Percentiles rank a stretch among this genome's conserved stretches.
Evolutionary conservation across 345 rosid genomes (phyloP).

Genomic region (Gossypium raimondii): DNA sequence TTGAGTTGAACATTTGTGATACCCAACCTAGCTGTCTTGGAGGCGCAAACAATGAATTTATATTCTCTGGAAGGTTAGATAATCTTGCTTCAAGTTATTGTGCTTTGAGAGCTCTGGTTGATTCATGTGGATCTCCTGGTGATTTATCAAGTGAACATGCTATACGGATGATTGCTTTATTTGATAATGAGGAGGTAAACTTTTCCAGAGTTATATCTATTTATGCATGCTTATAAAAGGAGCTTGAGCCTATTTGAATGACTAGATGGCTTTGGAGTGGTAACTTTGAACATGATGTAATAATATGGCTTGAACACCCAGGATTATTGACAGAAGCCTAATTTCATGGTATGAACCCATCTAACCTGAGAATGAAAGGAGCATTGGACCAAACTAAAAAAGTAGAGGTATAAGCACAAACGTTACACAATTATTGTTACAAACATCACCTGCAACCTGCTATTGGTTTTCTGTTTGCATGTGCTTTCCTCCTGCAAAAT

Average conservation of each 20-base stretch:
- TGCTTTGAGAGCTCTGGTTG: conserved; percentile 82
- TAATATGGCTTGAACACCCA: not conserved
- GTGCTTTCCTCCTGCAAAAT: not conserved
- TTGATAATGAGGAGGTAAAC: conserved; percentile 94
- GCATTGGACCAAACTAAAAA: not conserved
- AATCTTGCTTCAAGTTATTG: conserved; percentile 93
- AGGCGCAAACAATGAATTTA: conserved; percentile 84
- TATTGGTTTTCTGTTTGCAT: not conserved
- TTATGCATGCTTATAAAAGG: conserved; percentile 12
- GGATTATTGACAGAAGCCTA: not conserved
- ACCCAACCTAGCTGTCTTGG: conserved; percentile 98
- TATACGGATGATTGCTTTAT: conserved; percentile 81
- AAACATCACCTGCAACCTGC: not conserved
- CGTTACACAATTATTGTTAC: not conserved
- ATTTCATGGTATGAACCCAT: conserved; percentile 7
- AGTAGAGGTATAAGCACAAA: not conserved
- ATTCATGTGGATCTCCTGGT: conserved; percentile 50
- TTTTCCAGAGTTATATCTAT: conserved; percentile 10
- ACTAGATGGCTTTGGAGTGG: not conserved
- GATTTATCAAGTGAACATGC: conserved; percentile 62
- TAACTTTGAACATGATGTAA: not conserved
- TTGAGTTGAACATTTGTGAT: conserved; percentile 91
- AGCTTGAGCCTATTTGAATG: conserved; percentile 6
- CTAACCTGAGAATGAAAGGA: not conserved
- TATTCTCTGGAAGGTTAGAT: conserved; percentile 92